Base-by-base conservation (phyloP, 139 green algal species). In the Chlamydomonas applanata region DNA sequence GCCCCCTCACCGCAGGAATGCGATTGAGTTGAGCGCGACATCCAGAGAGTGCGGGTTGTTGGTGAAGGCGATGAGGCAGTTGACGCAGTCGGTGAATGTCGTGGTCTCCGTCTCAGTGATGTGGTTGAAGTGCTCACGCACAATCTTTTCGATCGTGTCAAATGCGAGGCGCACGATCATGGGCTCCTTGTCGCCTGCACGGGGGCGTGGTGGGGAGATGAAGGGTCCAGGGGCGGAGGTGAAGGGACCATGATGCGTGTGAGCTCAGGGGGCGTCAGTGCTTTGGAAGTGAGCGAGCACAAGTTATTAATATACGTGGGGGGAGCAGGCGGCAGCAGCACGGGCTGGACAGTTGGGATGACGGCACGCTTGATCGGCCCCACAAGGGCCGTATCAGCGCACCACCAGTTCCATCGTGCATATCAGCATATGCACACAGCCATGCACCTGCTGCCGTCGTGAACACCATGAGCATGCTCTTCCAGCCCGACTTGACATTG, bases 391-490 rank as follows among this genome's bases (percentile, higher is more conserved):
- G n/a, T 16, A 32, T 16, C 27, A 34, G 27, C n/a, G 59, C 27
- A 30, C 62, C 32, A 4, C 44, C 9, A 27, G 5, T 19, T 4
- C 62, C 62, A 24, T n/a, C 9, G 4, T 11, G 13, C 34, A 46
- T 32, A 71, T n/a, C 64, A 29, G 9, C 3, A 2, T n/a, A 25
- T 32, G 7, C 20, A 22, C 70, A 46, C 36, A 84, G 34, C 53
- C 82, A 34, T 57, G 83, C 67, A 4, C 79, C 82, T 29, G 96
- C 96, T 5, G 94, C 96, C 9, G 92, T 96, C 9, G 96, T 98
- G 86, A 98, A 99, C 16, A 99, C 95, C 96, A 99, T 99, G 88
- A 99, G 98, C 91, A 99, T 96, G 82, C 73, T 90, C 86, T 98
- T 98, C 96, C 96, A 99, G 1, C 96, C 96, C 3, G 86, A 95